Base-by-base conservation (phyloP, 2,329 filamentous ascomycete species). In the Cladophialophora yegresii region DNA sequence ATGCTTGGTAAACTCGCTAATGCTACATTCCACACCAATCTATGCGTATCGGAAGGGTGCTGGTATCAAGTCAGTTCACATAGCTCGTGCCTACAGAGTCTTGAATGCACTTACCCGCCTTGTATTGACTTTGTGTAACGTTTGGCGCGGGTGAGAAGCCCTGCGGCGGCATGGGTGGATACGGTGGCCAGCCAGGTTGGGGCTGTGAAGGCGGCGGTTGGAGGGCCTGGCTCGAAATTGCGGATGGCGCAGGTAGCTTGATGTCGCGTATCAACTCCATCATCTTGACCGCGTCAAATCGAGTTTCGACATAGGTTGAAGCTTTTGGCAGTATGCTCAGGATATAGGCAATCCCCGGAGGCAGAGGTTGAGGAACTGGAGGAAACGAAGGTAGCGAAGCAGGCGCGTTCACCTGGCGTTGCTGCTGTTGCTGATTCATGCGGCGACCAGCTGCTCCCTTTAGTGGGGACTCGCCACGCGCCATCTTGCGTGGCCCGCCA, bases 361-460 rank as follows among this genome's bases (percentile, higher is more conserved):
- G 91, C 43, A 97, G 83, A 0, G 90, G 87, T 2, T 89, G 84
- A 10, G 87, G 83, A 28, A 80, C 77, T 36, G 47, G 51, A 49
- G 77, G 75, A 60, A 77, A 86, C 4, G 87, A 82, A 58, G 86
- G 84, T 74, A 76, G 74, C 54, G 76, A 74, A 3, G 73, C 71
- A 8, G 71, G 64, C 58, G 55, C 71, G 71, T 16, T 61, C 28
- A 22, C 70, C 66, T 50, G 72, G 72, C 54, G 64, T 43, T 65
- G 63, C 23, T 62, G 61, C 56, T 65, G 67, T 30, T 64, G 64
- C 23, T 95, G 90, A 72, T 95, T 91, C 23, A 96, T 82, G 40
- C 93, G 88, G 62, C 93, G 88, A 28, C 92, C 91, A 43, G 93
- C 92, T 1, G 91, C 91, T 13, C 92, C 92, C 75, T 98, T 99